Evolutionary conservation across 2,329 filamentous ascomycete genomes (phyloP).

Genomic region (Hymenoscyphus albidus): DNA sequence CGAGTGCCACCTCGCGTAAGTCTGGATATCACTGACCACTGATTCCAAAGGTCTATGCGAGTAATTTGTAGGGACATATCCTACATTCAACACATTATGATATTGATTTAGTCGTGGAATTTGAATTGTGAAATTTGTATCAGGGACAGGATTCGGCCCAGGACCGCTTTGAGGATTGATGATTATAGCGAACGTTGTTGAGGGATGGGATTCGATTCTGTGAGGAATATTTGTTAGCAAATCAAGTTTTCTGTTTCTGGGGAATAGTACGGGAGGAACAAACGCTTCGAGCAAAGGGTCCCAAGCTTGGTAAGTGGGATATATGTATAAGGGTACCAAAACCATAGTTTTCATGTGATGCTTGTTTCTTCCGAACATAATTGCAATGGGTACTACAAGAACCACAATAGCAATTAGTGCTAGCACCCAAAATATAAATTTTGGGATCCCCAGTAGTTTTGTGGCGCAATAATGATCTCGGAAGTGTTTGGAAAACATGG

Average conservation of each 20-base stretch:
- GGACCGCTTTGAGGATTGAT: slow-evolving; percentile 33
- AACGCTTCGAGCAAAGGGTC: slow-evolving; percentile 23
- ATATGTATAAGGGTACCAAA: background rate
- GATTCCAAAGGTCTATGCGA: slow-evolving; percentile 29
- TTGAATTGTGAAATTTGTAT: slow-evolving; percentile 32
- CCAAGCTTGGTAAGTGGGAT: background rate
- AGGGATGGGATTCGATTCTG: slow-evolving; percentile 20
- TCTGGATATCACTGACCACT: slow-evolving; percentile 36
- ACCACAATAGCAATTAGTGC: slow-evolving; percentile 8
- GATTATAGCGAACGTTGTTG: slow-evolving; percentile 29
- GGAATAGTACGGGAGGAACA: slow-evolving; percentile 12
- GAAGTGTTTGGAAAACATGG: background rate
- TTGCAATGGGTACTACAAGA: slow-evolving; percentile 12
- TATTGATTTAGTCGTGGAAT: slow-evolving; percentile 37
- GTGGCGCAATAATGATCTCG: slow-evolving; percentile 1
- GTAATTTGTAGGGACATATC: slow-evolving; percentile 39
- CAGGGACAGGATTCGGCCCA: slow-evolving; percentile 33
- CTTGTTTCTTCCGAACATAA: slow-evolving; percentile 13
- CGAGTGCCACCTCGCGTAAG: slow-evolving; percentile 36
- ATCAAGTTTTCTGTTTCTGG: slow-evolving; percentile 23
- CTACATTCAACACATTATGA: slow-evolving; percentile 38
- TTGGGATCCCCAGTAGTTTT: slow-evolving; percentile 4
- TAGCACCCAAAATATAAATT: slow-evolving; percentile 3
- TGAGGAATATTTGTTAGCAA: slow-evolving; percentile 19
- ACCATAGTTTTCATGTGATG: slow-evolving; percentile 4